phyloP scores from a whole-genome alignment of 805 yeast genomes.

The Candida oleophila region DNA sequence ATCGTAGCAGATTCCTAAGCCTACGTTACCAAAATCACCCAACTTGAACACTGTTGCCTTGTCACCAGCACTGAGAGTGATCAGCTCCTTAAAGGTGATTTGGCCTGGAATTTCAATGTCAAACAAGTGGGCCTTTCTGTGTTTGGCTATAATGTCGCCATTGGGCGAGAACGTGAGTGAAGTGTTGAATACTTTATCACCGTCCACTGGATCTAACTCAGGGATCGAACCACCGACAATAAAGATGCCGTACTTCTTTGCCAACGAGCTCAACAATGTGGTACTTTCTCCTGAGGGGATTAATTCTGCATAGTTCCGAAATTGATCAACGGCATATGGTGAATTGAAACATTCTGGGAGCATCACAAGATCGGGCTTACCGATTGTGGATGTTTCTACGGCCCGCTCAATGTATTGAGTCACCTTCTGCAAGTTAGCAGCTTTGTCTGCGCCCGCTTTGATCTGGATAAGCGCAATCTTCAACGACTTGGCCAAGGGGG shows the following conservation, averaged over 20 bases:
- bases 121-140: conserved; percentile 83
- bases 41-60: conserved; percentile 76
- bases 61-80: conserved; percentile 72
- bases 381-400: conserved; percentile 28
- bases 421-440: conserved; percentile 72
- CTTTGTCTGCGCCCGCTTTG: conserved; percentile 77
- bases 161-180: conserved; percentile 67
- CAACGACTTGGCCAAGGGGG: conserved; percentile 53
- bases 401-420: conserved; percentile 65
- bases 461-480: conserved; percentile 86
- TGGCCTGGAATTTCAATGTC: conserved; percentile 92
- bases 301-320: conserved; percentile 83
- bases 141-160: conserved; percentile 83
- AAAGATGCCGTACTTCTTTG: conserved; percentile 60
- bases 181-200: conserved; percentile 64
- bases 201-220: conserved; percentile 57
- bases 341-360: conserved; percentile 97
- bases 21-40: conserved; percentile 66
- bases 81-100: conserved; percentile 82
- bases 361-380: conserved; percentile 64
- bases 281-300: conserved; percentile 77
- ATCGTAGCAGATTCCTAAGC: conserved; percentile 85
- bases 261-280: conserved; percentile 58
- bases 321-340: conserved; percentile 86
- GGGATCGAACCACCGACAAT: conserved; percentile 94